These are phyloP conservation scores for Nicotiana benthamiana DNA, from an alignment of 257 asterid species.

Conservation along the genomic window DNA sequence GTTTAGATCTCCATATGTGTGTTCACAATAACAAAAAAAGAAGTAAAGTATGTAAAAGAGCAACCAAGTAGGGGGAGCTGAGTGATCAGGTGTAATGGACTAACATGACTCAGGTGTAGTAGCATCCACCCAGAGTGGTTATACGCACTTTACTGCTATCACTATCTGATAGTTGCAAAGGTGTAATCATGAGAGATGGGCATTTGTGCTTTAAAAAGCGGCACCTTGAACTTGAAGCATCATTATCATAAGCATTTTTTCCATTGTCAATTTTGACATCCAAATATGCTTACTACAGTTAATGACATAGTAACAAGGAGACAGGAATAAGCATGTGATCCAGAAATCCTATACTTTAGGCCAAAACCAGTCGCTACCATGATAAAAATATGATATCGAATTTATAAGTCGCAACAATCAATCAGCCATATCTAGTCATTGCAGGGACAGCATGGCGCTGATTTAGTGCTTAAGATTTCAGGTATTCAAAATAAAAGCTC, in stretches of 20 bases:
- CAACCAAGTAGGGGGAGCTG: background rate
- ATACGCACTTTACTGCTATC: background rate
- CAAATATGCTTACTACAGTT: slow-evolving; percentile 1
- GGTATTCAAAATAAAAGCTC: background rate
- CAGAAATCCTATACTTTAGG: background rate
- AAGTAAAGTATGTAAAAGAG: background rate
- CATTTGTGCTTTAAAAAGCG: background rate
- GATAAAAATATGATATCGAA: background rate
- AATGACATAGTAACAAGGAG: background rate
- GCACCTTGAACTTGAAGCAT: background rate
- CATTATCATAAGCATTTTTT: background rate
- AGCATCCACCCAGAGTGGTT: background rate
- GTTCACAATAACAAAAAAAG: background rate
- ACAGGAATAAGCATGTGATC: background rate
- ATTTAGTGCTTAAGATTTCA: background rate
- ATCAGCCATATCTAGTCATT: background rate
- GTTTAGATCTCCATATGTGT: background rate
- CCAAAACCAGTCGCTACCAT: background rate
- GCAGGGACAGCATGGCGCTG: background rate
- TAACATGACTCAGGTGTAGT: background rate
- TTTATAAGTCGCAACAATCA: background rate
- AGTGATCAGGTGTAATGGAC: background rate
- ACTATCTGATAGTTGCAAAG: background rate
- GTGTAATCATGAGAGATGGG: background rate
- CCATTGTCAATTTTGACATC: background rate